These are phyloP conservation scores for Lenwebbia sp. DNA, from an alignment of 345 rosid genomes.

Conservation along the genomic window DNA sequence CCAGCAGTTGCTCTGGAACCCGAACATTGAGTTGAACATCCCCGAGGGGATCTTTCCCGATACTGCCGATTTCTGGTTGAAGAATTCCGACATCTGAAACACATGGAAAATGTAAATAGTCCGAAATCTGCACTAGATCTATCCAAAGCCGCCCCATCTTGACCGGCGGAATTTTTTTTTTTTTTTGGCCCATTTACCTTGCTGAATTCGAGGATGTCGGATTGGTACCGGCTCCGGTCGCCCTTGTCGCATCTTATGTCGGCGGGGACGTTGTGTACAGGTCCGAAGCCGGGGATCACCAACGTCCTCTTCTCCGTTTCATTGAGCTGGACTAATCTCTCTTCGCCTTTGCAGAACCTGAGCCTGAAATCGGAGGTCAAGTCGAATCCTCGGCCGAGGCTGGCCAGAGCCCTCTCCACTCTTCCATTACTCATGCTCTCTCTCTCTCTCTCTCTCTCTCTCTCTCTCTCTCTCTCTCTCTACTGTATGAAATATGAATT, in stretches of 20 bases:
- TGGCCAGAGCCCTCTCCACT: slow-evolving; percentile 42
- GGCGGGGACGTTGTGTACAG: slow-evolving; percentile 35
- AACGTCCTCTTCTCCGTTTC: slow-evolving; percentile 40
- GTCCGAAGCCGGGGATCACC: slow-evolving; percentile 53
- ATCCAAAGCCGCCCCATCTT: not conserved
- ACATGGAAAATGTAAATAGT: not conserved
- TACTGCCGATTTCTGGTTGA: slow-evolving; percentile 48
- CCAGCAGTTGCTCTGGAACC: slow-evolving; percentile 62
- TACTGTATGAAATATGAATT: not conserved
- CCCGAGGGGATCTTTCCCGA: slow-evolving; percentile 87
- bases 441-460: not conserved
- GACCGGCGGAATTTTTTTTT: not conserved
- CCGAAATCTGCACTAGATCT: not conserved
- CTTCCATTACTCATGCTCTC: slow-evolving; percentile 15
- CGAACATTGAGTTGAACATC: slow-evolving; percentile 63
- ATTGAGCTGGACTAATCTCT: slow-evolving; percentile 47
- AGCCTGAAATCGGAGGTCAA: slow-evolving; percentile 70
- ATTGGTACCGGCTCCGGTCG: slow-evolving; percentile 63
- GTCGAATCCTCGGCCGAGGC: slow-evolving; percentile 90
- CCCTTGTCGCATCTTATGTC: slow-evolving; percentile 88
- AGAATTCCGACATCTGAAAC: slow-evolving; percentile 74
- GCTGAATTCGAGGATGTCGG: slow-evolving; percentile 72
- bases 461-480: not conserved
- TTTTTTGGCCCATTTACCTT: slow-evolving; percentile 20
- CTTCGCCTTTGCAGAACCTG: slow-evolving; percentile 65